Evolutionary conservation across 2,329 filamentous ascomycete genomes (phyloP), one percentile per base, ranked within the genome.

Genomic region (Juglanconis sp.): DNA sequence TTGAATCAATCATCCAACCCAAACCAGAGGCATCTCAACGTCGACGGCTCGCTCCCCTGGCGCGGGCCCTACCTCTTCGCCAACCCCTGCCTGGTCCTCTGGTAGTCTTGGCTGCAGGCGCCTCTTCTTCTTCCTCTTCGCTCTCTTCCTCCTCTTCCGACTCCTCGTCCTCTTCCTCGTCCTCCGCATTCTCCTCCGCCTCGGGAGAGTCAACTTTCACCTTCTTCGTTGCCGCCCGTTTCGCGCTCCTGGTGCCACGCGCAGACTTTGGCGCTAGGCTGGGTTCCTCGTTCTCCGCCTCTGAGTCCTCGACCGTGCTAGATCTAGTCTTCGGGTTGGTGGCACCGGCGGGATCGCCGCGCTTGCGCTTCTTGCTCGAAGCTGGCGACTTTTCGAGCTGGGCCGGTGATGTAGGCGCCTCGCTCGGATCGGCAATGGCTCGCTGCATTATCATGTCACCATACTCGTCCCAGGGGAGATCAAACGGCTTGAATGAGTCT

Each of bases 401-500:
- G 0, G 77, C 68, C 1, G 80, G 79, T n/a, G 80, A 79, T 32
- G 76, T 73, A 8, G 77, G 71, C 53, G 78, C 78, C 63, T 83
- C 81, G 67, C 77, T 80, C 3, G 76, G 73, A 52, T 77, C 74
- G 11, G 77, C 78, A 44, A 74, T 68, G 13, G 76, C 77, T 57
- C 76, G 76, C 52, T 75, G 74, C 72, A 78, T 73, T 68, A 81
- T 83, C 59, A 75, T 63, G 17, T 80, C 77, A 62, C 77, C 73
- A 68, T 77, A 83, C 1, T 79, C 74, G 15, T 68, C 69, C 8
- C 69, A 68, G 0, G 87, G 87, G 4, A 91, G 78, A 34, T 82
- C 79, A 66, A 92, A 92, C 32, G 89, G 84, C 57, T 84, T 80
- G 70, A 87, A 91, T 61, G 82, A 80, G 31, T 87, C 82, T 57